A percentile compares a stretch with the other conserved stretches of the same genome.
These are phyloP conservation scores for Clonostachys rhizophaga DNA, from an alignment of 2,329 filamentous ascomycete genomes.

Conservation along the genomic window DNA sequence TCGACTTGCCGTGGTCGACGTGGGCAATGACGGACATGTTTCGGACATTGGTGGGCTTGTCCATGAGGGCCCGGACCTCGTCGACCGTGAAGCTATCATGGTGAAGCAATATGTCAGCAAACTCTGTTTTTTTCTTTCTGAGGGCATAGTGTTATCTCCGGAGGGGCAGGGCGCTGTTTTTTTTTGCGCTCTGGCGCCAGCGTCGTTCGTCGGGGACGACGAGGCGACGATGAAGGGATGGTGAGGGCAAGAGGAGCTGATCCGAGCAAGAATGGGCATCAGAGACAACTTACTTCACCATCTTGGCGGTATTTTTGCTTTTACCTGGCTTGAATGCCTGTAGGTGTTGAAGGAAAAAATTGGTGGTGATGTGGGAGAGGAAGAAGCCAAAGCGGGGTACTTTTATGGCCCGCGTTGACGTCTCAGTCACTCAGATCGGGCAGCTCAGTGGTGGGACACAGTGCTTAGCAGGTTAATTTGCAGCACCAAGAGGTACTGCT, in stretches of 20 bases:
- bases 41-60: slow-evolving; percentile 72
- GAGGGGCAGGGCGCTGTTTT: too few relatives aligned
- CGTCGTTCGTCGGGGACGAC: not conserved
- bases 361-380: slow-evolving; percentile 8
- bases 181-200: too few relatives aligned
- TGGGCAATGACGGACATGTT: slow-evolving; percentile 99
- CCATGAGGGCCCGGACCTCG: slow-evolving; percentile 76
- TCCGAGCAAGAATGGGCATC: not conserved
- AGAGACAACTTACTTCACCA: slow-evolving; percentile 88
- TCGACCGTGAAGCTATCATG: slow-evolving; percentile 90
- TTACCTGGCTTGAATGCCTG: slow-evolving; percentile 32
- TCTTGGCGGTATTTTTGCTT: slow-evolving; percentile 77
- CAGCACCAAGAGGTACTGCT: too few relatives aligned
- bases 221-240: slow-evolving; percentile 2
- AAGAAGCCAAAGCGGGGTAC: slow-evolving; percentile 35
- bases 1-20: slow-evolving; percentile 99
- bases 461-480: not conserved
- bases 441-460: not conserved
- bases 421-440: not conserved
- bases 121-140: not conserved
- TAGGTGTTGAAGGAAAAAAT: slow-evolving; percentile 21
- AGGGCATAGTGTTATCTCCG: too few relatives aligned
- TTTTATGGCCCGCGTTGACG: slow-evolving; percentile 15
- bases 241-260: slow-evolving; percentile 1
- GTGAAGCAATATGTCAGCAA: slow-evolving; percentile 42